These are phyloP conservation scores for Mycoemilia scoparia DNA, from an alignment of 192 early-diverging fungal genomes.

Conservation along the genomic window DNA sequence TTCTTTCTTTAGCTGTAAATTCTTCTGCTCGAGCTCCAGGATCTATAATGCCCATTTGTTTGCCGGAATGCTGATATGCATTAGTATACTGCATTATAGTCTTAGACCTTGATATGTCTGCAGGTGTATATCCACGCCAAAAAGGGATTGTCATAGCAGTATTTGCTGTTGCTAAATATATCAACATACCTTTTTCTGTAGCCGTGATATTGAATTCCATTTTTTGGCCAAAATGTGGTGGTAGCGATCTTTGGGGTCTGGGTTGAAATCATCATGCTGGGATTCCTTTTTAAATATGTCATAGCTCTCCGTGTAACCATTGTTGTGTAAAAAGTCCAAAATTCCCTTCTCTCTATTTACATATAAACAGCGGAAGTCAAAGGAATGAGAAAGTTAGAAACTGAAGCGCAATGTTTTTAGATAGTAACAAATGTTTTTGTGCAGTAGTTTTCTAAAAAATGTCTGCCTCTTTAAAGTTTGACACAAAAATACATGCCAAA, in stretches of 20 bases:
- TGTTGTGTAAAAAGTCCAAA: slow-evolving; percentile 71
- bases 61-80: neutral
- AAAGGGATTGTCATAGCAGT: no score
- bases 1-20: slow-evolving; percentile 59
- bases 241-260: slow-evolving; percentile 47
- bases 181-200: slow-evolving; percentile 94
- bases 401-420: slow-evolving; percentile 6
- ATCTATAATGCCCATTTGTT: slow-evolving; percentile 27
- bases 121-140: neutral
- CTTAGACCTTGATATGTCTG: no score
- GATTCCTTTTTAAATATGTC: slow-evolving; percentile 53
- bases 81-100: neutral
- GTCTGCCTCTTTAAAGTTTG: neutral
- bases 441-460: neutral
- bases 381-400: neutral
- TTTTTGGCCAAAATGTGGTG: slow-evolving; percentile 39
- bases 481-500: no score
- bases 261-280: slow-evolving; percentile 45
- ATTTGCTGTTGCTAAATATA: no score
- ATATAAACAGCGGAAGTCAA: neutral
- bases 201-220: slow-evolving; percentile 85
- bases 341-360: slow-evolving; percentile 48
- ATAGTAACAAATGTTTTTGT: neutral
- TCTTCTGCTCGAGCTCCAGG: slow-evolving; percentile 77
- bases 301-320: slow-evolving; percentile 49